Percentiles rank a stretch among this genome's conserved stretches.
Evolutionary conservation across 192 early-diverging fungal genomes (phyloP).

Genomic region (Geranomyces variabilis): DNA sequence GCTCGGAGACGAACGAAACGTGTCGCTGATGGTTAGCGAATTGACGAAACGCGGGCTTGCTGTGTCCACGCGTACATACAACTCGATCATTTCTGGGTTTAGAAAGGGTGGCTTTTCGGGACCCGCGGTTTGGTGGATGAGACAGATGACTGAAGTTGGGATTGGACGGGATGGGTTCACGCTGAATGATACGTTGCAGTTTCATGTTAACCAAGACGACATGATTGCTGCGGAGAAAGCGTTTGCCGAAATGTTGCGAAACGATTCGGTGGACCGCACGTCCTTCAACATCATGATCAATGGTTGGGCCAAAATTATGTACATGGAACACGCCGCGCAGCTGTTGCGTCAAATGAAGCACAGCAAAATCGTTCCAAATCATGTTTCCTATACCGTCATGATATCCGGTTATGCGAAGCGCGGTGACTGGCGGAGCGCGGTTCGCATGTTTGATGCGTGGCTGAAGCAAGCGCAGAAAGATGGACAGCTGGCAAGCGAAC

Average conservation of each 20-base stretch:
- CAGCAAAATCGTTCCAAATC: neutral
- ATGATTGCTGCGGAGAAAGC: slow-evolving; percentile 1
- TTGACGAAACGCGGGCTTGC: neutral
- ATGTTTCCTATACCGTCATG: slow-evolving; percentile 8
- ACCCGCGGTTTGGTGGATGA: slow-evolving; percentile 14
- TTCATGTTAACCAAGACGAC: neutral
- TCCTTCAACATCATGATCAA: slow-evolving; percentile 17
- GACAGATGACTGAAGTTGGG: slow-evolving; percentile 12
- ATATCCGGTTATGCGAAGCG: slow-evolving; percentile 16
- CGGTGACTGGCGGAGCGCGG: neutral
- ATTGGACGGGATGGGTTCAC: slow-evolving; percentile 8
- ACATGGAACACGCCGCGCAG: neutral
- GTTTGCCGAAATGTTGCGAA: neutral
- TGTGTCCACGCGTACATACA: slow-evolving; percentile 21
- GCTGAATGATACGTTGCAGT: slow-evolving; percentile 17
- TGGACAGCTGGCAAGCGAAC: neutral
- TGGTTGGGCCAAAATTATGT: neutral
- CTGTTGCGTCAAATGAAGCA: slow-evolving; percentile 1
- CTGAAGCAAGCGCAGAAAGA: neutral
- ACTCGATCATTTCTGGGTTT: slow-evolving; percentile 16
- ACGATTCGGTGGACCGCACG: neutral
- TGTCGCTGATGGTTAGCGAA: slow-evolving; percentile 11
- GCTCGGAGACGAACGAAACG: neutral
- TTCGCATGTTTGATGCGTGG: slow-evolving; percentile 5
- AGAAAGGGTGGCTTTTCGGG: neutral